Base-by-base conservation (phyloP, 176 grass and related monocot genomes). In the Avena insularis region DNA sequence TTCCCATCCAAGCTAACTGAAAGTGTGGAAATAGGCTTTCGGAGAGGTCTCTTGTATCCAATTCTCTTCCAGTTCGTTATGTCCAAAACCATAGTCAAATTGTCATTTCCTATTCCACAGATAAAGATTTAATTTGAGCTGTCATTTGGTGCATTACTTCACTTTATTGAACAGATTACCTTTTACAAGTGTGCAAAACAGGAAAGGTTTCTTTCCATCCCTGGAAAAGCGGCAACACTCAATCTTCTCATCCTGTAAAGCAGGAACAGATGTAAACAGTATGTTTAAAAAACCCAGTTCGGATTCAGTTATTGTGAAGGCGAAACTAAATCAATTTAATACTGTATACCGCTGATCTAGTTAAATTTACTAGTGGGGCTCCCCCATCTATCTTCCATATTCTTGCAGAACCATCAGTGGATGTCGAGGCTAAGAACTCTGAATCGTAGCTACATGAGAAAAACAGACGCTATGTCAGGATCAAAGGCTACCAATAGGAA, bases 1-100 rank as follows among this genome's bases (percentile, higher is more conserved):
- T 95, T 98, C 1, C 96, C 96, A 19, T 98, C 93, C 90, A 98
- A 94, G 89, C 96, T 98, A 77, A 91, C 63, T 55, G 96, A 94
- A 65, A 98, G 88, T 56, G 93, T 89, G n/a, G 93, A 94, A 86
- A 85, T 54, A 59, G 87, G 85, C 75, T 98, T 98, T 66, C 45
- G 70, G 4, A 88, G 68, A 82, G 95, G 81, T 81, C 85, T 84
- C 88, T 98, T 98, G 84, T 92, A 94, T 77, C 96, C 93, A 17
- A 98, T 93, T 91, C 92, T 88, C 65, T 92, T 92, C 96, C 93
- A 98, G 9, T 92, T 91, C 78, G 83, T 90, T 79, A 98, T 98
- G 79, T 91, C 87, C 93, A 92, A 91, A 66, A 94, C 93, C 56
- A 90, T 51, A 85, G 87, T 95, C 66, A 87, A 17, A 29, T 84